Base-by-base conservation (phyloP, 2,329 filamentous ascomycete species). In the Trichophyton verrucosum region DNA sequence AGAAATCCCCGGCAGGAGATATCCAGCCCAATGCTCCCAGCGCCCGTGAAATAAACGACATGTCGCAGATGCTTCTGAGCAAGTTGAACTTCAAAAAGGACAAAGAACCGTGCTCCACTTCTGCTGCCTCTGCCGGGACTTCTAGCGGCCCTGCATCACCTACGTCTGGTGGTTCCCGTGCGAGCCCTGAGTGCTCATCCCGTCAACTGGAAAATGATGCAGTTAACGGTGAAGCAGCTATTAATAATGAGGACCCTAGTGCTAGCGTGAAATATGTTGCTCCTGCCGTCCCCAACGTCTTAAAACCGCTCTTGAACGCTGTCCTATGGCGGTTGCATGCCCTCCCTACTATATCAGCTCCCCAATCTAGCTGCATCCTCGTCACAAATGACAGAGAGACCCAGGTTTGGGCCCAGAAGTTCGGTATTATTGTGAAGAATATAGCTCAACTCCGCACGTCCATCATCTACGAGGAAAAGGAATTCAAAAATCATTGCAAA, bases 31-130 rank as follows among this genome's bases (percentile, higher is more conserved):
- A 55, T 36, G 5, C 51, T 47, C 46, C 61, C 59, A 56, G 62
- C 60, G 38, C 49, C 11, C 38, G 56, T 56, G 64, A 61, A 24
- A 65, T 68, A 56, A 73, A 75, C 24, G 75, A 77, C 61, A 64
- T 78, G 59, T 78, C 76, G 49, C 76, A 77, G 65, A 75, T 77
- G 72, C 72, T 78, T 59, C 69, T 78, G 56, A 77, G 71, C 70
- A 77, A 76, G 65, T 64, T 78, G 62, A 78, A 78, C 63, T 77
- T 78, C 66, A 76, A 76, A 64, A 74, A 74, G 60, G 72, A 75
- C 15, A 65, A 70, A 15, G 72, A 76, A 59, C 66, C 69, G 9
- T 65, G 68, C 11, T 78, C 76, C 36, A 69, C 73, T 56, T 78
- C 76, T 38, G 69, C 73, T 57, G 71, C 69, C 8, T 78, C 76